Base-by-base conservation (phyloP, 805 yeast species). In the Torulaspora microellipsoides region DNA sequence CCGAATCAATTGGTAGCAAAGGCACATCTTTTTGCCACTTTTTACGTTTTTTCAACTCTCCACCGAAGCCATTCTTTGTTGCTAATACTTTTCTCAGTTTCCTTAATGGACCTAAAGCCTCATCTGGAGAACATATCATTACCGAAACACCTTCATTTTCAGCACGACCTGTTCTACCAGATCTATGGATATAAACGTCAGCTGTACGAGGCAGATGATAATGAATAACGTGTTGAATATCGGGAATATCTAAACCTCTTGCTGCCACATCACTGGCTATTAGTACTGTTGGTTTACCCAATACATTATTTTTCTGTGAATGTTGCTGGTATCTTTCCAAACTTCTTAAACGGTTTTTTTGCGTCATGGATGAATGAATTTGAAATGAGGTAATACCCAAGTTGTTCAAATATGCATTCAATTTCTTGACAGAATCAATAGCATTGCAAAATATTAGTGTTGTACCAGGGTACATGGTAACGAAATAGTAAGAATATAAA, bases 151-250 rank as follows among this genome's bases (percentile, higher is more conserved):
- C 99, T 60, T 86, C 91, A 29, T 65, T 64, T 0, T 91, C 93
- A 1, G 95, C 97, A 72, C 99, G 83, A 0, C 95, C 98, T n/a
- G 99, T 93, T 76, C 99, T 81, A 48, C 99, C 99, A 1, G 96
- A 86, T 64, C 99, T 77, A 66, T 93, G 99, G 54, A 93, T 82
- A 60, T 93, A 93, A 39, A 88, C 81, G 59, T 93, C 99, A 0
- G 97, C 97, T 12, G 95, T 75, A 49, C 98, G 75, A 9, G 99
- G 98, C 49, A 93, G 73, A 66, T 93, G 97, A 60, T 91, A 93
- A 65, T 93, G 99, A 15, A 91, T 85, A 38, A 93, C 98, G 64
- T 93, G 98, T 55, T 89, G 83, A 40, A 93, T 90, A 36, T 76
- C 77, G 2, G 95, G 84, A 42, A 93, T 88, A 72, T 93, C 99